Evolutionary conservation across 2,329 filamentous ascomycete species (phyloP).

Genomic region (Hymenoscyphus albidus): DNA sequence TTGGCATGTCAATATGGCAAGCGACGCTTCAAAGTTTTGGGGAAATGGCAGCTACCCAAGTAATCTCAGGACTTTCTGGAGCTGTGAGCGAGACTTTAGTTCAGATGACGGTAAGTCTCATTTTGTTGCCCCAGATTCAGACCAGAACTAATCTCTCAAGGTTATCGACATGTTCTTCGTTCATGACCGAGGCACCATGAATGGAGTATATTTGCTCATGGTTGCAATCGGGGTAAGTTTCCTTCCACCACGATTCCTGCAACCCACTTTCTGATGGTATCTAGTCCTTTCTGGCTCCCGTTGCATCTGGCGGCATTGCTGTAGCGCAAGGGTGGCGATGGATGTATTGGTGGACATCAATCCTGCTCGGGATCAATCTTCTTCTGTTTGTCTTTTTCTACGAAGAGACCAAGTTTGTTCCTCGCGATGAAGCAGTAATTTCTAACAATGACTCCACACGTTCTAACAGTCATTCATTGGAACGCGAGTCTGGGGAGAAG

Average conservation of each 20-base stretch:
- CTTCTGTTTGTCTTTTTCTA: constrained; percentile 42
- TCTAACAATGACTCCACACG: not conserved
- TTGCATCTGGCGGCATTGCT: constrained; percentile 39
- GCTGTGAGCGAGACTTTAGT: constrained; percentile 43
- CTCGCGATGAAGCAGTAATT: not conserved
- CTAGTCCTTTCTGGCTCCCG: constrained; percentile 36
- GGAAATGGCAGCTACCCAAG: constrained; percentile 44
- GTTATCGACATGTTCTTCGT: constrained; percentile 47
- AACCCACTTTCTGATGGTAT: not conserved
- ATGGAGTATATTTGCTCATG: constrained; percentile 42
- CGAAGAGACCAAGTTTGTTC: constrained; percentile 40
- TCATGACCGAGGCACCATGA: constrained; percentile 45
- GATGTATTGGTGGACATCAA: constrained; percentile 46
- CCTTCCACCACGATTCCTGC: not conserved
- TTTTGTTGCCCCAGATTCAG: not conserved
- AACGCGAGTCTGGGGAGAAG: not conserved
- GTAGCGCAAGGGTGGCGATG: constrained; percentile 46
- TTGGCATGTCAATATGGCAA: constrained; percentile 40
- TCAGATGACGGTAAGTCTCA: constrained; percentile 38
- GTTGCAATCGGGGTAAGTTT: constrained; percentile 30
- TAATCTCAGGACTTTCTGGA: constrained; percentile 43
- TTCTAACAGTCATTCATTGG: not conserved
- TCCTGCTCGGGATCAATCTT: constrained; percentile 39
- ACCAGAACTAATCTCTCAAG: not conserved
- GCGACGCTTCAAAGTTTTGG: constrained; percentile 40